These are phyloP conservation scores for Fusarium paranaense DNA, from an alignment of 2,329 filamentous ascomycete genomes.

Conservation along the genomic window DNA sequence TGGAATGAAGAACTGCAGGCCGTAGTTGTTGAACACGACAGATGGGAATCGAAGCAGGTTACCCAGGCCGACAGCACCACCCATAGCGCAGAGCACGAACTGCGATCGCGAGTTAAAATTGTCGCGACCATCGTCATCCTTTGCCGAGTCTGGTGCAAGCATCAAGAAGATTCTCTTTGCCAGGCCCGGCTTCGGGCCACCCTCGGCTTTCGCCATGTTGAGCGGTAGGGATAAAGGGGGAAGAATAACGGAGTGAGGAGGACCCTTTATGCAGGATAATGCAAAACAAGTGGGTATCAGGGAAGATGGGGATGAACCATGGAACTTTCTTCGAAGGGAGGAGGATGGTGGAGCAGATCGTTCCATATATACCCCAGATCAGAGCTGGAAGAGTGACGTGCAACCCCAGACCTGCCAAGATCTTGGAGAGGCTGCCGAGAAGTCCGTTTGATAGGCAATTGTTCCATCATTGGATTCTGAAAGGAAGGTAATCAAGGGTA, in stretches of 20 bases:
- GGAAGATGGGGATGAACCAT: constrained; percentile 2
- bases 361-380: constrained; percentile 18
- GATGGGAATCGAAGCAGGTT: constrained; percentile 68
- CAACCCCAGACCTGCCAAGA: not conserved
- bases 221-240: too few relatives aligned
- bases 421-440: not conserved
- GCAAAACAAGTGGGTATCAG: not conserved
- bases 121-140: constrained; percentile 43
- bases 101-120: constrained; percentile 42
- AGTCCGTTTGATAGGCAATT: not conserved
- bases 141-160: constrained; percentile 39
- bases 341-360: constrained; percentile 12
- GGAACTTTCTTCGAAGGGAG: constrained; percentile 11
- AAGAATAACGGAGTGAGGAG: not conserved
- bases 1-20: constrained; percentile 68
- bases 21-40: constrained; percentile 67
- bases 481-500: not conserved
- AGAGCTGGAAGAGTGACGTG: not conserved
- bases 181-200: constrained; percentile 29
- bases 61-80: constrained; percentile 64
- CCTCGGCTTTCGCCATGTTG: constrained; percentile 33
- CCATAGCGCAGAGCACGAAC: constrained; percentile 50
- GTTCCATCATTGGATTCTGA: not conserved
- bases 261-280: not conserved
- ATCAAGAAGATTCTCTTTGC: constrained; percentile 31